phyloP scores from a whole-genome alignment of 1,284 basidiomycete genomes.

The Heliocybe sulcata region DNA sequence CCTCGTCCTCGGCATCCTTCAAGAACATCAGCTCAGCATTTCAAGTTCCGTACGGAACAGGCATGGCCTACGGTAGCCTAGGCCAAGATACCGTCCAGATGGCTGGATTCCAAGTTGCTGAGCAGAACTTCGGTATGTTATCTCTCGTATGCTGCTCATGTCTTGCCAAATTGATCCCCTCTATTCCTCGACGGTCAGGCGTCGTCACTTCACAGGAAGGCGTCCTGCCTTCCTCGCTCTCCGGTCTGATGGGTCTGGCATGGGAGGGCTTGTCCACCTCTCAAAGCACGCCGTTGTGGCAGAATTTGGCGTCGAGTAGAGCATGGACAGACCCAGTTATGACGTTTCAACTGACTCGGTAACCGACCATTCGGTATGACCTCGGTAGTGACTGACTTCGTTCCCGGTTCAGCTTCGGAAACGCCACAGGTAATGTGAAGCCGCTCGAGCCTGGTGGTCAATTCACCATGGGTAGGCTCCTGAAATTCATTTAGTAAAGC shows the following conservation, averaged over 20 bases:
- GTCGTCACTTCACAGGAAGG: neutral
- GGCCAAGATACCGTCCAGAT: neutral
- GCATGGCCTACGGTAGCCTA: neutral
- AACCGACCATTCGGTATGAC: neutral
- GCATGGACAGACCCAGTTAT: constrained; percentile 26
- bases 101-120: neutral
- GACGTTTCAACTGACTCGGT: constrained; percentile 19
- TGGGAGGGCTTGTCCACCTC: constrained; percentile 13
- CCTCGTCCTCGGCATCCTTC: constrained; percentile 7
- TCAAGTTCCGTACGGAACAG: neutral
- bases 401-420: neutral
- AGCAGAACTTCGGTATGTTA: neutral
- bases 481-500: neutral
- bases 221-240: neutral
- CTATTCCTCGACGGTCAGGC: neutral
- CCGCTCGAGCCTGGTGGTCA: neutral
- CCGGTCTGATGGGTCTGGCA: constrained; percentile 17
- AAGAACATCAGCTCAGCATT: neutral
- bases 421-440: neutral
- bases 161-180: neutral
- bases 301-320: constrained; percentile 26
- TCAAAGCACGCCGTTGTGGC: constrained; percentile 22
- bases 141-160: too few relatives aligned
- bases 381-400: neutral
- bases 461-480: neutral